Evolutionary conservation across 352 stramenopile genomes (phyloP).

Genomic region (Thraustochytrium sp.): DNA sequence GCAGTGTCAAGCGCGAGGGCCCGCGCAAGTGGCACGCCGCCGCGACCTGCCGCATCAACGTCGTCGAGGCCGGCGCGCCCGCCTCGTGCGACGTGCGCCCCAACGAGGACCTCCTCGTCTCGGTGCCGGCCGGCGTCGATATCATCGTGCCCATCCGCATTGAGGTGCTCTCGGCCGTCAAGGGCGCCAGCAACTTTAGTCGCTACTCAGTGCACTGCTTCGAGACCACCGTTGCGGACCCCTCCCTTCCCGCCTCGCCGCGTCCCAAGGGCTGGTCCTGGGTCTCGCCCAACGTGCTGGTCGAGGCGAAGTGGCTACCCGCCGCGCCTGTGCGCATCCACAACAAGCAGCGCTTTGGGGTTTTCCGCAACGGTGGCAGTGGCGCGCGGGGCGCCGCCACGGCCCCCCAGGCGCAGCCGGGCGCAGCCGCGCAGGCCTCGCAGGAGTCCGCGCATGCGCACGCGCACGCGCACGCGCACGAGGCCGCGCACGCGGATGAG

Average conservation of each 20-base stretch:
- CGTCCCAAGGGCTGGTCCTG: background rate
- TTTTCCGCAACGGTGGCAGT: background rate
- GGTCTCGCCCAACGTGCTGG: slow-evolving; percentile 7
- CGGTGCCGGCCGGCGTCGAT: background rate
- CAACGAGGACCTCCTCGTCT: background rate
- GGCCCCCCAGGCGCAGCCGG: too few species aligned
- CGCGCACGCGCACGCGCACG: background rate
- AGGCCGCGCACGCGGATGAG: background rate
- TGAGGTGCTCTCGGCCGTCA: slow-evolving; percentile 30
- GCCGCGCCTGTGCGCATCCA: slow-evolving; percentile 7
- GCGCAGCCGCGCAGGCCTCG: too few species aligned
- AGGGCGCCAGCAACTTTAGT: slow-evolving; percentile 37
- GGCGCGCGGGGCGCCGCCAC: background rate
- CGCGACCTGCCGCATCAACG: background rate
- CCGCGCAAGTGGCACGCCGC: slow-evolving; percentile 16
- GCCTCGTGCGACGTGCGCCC: background rate
- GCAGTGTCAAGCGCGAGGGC: background rate
- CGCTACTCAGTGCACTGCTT: slow-evolving; percentile 37
- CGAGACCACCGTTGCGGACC: background rate
- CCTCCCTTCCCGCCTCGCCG: background rate
- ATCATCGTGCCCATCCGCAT: slow-evolving; percentile 35
- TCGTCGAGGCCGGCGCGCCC: background rate
- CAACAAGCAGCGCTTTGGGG: slow-evolving; percentile 31
- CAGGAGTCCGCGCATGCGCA: too few species aligned
- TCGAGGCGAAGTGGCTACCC: slow-evolving; percentile 34